These are phyloP conservation scores for Cadophora malorum DNA, from an alignment of 2,329 filamentous ascomycete species.

Conservation along the genomic window DNA sequence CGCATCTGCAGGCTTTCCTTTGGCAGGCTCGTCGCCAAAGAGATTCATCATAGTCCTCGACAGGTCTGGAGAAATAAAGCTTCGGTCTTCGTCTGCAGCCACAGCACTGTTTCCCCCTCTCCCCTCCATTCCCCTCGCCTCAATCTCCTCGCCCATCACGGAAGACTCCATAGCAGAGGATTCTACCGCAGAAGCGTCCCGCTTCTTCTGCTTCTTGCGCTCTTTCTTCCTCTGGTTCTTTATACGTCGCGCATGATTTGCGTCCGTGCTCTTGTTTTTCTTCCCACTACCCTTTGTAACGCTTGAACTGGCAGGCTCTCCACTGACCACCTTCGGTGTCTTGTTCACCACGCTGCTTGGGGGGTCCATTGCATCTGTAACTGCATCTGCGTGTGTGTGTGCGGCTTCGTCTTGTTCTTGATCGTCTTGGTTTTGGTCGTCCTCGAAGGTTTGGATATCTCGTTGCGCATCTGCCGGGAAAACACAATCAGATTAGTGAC, in stretches of 20 bases:
- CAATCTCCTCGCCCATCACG: constrained; percentile 4
- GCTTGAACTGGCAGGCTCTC: constrained; percentile 7
- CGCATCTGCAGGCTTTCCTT: neutral
- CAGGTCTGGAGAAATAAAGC: neutral
- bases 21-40: neutral
- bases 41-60: constrained; percentile 1
- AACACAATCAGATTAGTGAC: neutral
- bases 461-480: constrained; percentile 3
- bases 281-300: neutral
- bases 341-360: neutral
- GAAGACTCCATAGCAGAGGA: constrained; percentile 17
- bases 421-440: neutral
- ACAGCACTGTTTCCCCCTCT: neutral
- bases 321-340: neutral
- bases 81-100: neutral
- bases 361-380: neutral
- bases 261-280: constrained; percentile 10
- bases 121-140: neutral
- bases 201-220: constrained; percentile 13
- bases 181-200: constrained; percentile 10
- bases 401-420: neutral
- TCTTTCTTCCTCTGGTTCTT: constrained; percentile 19
- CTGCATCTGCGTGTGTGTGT: neutral
- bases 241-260: neutral
- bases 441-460: neutral